phyloP scores from a whole-genome alignment of 208 protist species.

The Trypanosomatidae sp. region DNA sequence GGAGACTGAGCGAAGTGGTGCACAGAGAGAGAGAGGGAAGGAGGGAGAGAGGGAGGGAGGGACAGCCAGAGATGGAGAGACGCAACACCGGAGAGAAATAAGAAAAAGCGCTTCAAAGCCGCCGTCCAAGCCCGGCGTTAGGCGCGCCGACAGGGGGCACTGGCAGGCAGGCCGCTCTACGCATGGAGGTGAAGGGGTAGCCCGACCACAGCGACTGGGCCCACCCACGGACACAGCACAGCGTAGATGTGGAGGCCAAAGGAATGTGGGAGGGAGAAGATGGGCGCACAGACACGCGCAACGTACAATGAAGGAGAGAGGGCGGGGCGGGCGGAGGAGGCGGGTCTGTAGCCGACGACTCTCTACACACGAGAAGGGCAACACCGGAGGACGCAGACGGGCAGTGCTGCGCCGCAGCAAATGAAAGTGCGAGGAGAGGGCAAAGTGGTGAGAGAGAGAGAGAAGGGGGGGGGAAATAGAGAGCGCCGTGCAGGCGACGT shows the following conservation, averaged over 20 bases:
- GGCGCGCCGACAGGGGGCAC: too few species aligned
- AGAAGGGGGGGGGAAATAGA: too few species aligned
- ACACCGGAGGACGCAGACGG: background rate
- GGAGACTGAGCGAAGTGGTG: background rate
- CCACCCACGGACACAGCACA: too few species aligned
- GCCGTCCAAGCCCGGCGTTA: background rate
- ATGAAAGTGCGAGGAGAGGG: background rate
- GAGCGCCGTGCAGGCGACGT: too few species aligned
- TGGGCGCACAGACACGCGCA: background rate
- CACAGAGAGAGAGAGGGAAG: background rate
- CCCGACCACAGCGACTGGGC: background rate
- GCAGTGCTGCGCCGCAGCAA: background rate
- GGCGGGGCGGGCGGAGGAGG: background rate
- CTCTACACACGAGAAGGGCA: background rate
- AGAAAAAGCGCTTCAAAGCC: background rate
- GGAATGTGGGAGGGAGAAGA: too few species aligned
- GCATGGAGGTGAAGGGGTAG: background rate
- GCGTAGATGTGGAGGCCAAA: too few species aligned
- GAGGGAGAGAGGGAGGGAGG: background rate
- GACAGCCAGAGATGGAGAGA: background rate
- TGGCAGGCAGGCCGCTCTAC: background rate
- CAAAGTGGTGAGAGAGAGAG: background rate
- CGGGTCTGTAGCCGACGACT: background rate
- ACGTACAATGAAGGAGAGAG: background rate
- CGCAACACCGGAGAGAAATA: background rate